Base-by-base conservation (phyloP, 2,329 filamentous ascomycete genomes). In the Chaetomium globosum region DNA sequence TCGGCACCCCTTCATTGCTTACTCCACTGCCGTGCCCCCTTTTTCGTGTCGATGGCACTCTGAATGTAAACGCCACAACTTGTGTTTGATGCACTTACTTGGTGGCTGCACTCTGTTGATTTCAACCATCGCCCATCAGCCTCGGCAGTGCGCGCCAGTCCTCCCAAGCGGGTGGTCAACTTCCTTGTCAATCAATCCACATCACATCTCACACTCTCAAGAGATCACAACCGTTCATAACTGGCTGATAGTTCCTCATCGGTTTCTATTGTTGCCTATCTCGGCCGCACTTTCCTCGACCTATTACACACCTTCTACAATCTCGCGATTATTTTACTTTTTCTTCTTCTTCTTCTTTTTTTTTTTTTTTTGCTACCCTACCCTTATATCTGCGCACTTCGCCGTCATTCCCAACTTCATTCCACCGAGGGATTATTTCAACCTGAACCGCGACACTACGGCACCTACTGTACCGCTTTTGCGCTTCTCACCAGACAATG, bases 1-100 rank as follows among this genome's bases (percentile, higher is more conserved):
- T 26, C 26, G 26, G 26, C 26, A 4, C 26, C 65, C 54, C 57
- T 51, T 67, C 60, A 56, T 65, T 39, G 49, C 65, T 12, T 48
- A 31, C 61, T 68, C 53, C 63, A 53, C 59, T 55, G 36, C n/a
- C 36, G 39, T 21, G 10, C 3, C 65, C 66, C 59, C 33, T 65
- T 63, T 65, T 65, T 30, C 33, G 55, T 30, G 43, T 46, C 30
- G 28, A 65, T 65, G 57, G 39, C 61, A 61, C 63, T 23, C 16
- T 13, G 23, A 16, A 39, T 63, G 31, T 63, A 53, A 48, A 55
- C 43, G 28, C 55, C 65, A 33, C 63, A 39, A 43, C 36, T 23
- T 61, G 52, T 61, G 54, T 48, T 19, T 30, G 33, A 23, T 59
- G 53, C 52, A 51, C 16, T 23, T 28, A 51, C 16, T 30, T 28